phyloP scores from a whole-genome alignment of 805 yeast species.

The Millerago galiae region DNA sequence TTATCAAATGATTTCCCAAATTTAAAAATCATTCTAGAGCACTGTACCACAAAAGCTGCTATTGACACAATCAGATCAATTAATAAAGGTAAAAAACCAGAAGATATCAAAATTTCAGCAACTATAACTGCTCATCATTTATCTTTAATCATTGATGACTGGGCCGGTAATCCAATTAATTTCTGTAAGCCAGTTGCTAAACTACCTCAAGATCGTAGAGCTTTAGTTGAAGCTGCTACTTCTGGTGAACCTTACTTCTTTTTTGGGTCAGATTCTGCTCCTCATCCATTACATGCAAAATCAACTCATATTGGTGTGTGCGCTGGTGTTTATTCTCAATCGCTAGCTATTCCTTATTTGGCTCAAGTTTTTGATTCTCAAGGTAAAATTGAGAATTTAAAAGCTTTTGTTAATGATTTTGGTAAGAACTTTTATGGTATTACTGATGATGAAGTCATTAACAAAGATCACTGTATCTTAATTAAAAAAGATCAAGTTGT shows the following conservation, averaged over 20 bases:
- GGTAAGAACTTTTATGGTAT: constrained; percentile 70
- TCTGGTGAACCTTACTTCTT: constrained; percentile 90
- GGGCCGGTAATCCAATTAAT: constrained; percentile 95
- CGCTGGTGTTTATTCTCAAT: constrained; percentile 97
- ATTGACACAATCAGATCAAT: constrained; percentile 67
- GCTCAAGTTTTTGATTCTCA: constrained; percentile 78
- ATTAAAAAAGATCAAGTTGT: constrained; percentile 48
- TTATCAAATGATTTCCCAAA: constrained; percentile 80
- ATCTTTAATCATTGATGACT: constrained; percentile 79
- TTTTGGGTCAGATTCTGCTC: constrained; percentile 98
- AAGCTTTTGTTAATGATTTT: constrained; percentile 66
- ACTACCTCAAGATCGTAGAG: constrained; percentile 74
- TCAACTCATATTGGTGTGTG: constrained; percentile 77
- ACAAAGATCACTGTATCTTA: constrained; percentile 45
- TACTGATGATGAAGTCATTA: constrained; percentile 35
- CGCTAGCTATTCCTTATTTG: constrained; percentile 70
- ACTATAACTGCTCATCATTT: constrained; percentile 95
- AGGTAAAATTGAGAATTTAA: constrained; percentile 58
- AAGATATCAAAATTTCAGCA: constrained; percentile 69
- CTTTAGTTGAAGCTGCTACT: constrained; percentile 81
- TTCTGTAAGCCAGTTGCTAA: constrained; percentile 98
- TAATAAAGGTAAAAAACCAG: constrained; percentile 33
- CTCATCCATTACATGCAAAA: constrained; percentile 82
- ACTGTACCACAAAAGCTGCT: constrained; percentile 90
- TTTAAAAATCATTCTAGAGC: constrained; percentile 83